Base-by-base conservation (phyloP, 2,329 filamentous ascomycete species). In the Alternaria arborescens region DNA sequence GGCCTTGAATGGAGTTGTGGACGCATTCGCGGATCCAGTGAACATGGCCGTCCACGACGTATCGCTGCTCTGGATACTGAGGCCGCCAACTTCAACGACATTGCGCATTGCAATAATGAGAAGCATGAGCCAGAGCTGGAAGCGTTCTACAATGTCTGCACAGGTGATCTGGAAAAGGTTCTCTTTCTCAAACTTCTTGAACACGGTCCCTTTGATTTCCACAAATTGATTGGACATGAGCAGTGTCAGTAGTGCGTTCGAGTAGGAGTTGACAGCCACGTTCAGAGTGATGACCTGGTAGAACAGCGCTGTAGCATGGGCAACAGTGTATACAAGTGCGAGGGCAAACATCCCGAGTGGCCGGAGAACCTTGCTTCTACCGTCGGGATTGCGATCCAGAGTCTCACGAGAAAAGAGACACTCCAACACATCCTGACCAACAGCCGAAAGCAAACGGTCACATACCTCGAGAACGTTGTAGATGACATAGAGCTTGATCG, bases 111-210 rank as follows among this genome's bases (percentile, higher is more conserved):
- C 95, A 63, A 99, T 98, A 74, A 99, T 97, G 65, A 95, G 86
- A 1, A 99, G 86, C 90, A 99, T 98, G 47, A 99, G 87, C 93
- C 94, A 98, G 2, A 99, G 86, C 74, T 99, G 95, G 72, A 99
- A 99, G 1, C 95, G 88, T 79, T 99, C 95, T 2, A 99, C 95
- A 34, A 99, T 90, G 75, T 99, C 95, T 4, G 95, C 94, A 68
- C 95, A 99, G 0, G 94, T 97, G 14, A 99, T 85, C 77, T 99
- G 95, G 75, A 99, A 99, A 0, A 97, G 83, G 67, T 97, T 98
- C 75, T 99, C 95, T 77, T 97, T 98, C 72, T 99, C 95, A 65
- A 98, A 97, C 62, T 94, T 95, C 82, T 99, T 98, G 84, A 99
- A 99, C 1, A 99, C 96, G 0, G 94, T 96, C 62, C 92, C 92